A percentile compares a stretch with the other conserved stretches of the same genome.
Conservation (phyloP, 805 yeast genomes). For the Candida namnaoensis region DNA sequence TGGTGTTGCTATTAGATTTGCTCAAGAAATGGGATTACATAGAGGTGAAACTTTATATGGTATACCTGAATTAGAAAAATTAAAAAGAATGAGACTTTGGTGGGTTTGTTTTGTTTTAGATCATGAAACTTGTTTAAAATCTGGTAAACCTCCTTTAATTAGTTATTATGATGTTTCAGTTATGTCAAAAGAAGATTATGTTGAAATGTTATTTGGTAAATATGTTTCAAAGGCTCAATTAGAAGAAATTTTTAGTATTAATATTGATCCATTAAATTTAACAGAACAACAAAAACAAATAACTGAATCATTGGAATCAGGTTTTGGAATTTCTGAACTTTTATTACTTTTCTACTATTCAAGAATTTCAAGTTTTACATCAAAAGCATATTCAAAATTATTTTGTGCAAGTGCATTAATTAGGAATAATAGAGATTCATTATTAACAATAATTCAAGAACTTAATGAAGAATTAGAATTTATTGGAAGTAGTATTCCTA, state of each 20-base stretch:
- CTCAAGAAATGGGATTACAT: conserved; percentile 51
- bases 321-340: not conserved
- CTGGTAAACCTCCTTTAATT: conserved; percentile 42
- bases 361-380: conserved; percentile 5
- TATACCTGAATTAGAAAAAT: conserved; percentile 26
- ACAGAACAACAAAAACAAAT: no score
- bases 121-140: conserved; percentile 30
- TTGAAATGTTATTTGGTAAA: not conserved
- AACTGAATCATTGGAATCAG: no score
- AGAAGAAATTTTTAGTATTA: not conserved
- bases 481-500: conserved; percentile 5
- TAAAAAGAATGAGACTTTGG: conserved; percentile 35
- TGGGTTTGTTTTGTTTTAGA: conserved; percentile 42
- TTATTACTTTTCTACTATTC: conserved; percentile 1
- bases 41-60: conserved; percentile 33
- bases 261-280: not conserved
- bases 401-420: conserved; percentile 12
- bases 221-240: not conserved
- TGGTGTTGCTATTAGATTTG: conserved; percentile 41
- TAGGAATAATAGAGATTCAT: conserved; percentile 8
- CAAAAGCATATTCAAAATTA: conserved; percentile 9
- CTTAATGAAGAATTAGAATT: conserved; percentile 10
- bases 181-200: conserved; percentile 2
- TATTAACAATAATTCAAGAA: conserved; percentile 9
- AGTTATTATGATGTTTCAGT: conserved; percentile 30